Conservation (phyloP, 2,329 filamentous ascomycete genomes). For the Tympanopsis confertula region DNA sequence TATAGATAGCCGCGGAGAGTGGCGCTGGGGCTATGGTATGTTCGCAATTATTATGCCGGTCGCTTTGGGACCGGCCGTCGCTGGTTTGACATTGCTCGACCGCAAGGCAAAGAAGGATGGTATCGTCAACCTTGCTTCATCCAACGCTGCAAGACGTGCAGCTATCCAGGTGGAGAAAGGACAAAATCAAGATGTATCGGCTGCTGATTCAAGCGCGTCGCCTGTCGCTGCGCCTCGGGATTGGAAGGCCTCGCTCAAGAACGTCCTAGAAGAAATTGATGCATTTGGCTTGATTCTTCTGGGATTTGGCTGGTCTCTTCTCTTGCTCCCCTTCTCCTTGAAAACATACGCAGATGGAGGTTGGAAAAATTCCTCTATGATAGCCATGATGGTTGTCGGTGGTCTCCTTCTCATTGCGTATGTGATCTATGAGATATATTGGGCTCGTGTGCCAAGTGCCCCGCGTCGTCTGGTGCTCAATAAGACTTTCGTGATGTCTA, state of each 20-base stretch:
- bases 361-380: not conserved
- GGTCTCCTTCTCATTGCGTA: not conserved
- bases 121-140: no score
- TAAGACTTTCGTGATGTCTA: not conserved
- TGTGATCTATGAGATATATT: not conserved
- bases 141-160: no score
- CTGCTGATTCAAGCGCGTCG: no score
- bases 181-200: no score
- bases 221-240: no score
- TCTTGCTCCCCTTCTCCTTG: not conserved
- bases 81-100: conserved; percentile 45
- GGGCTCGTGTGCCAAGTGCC: not conserved
- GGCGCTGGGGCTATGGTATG: conserved; percentile 58
- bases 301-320: not conserved
- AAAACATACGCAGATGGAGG: not conserved
- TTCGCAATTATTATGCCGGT: conserved; percentile 53
- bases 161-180: no score
- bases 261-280: no score
- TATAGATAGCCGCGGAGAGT: conserved; percentile 39
- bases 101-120: conserved; percentile 44
- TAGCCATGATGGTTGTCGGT: not conserved
- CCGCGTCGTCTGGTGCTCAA: not conserved
- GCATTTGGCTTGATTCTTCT: not conserved
- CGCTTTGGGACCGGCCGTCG: conserved; percentile 43
- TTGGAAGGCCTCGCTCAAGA: no score